Evolutionary conservation across 179 eudicot species (phyloP), one percentile per base, ranked within the genome.

Genomic region (Camellia oleifera): DNA sequence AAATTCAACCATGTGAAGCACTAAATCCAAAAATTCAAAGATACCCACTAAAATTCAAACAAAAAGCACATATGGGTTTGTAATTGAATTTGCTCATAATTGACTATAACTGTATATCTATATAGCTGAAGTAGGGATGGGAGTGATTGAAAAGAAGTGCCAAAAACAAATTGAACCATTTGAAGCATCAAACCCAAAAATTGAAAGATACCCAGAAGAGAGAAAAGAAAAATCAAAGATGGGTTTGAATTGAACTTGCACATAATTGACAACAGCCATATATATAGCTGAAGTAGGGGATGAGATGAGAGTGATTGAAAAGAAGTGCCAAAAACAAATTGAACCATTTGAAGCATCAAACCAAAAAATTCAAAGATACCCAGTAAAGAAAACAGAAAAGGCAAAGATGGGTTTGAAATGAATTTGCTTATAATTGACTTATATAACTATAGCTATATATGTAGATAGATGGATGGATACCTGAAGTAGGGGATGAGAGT

Each of bases 401-500:
- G 6, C n/a, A 48, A 40, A 64, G 20, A 77, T 63, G 20, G 62
- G 48, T 46, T 7, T 20, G 57, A 26, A 20, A 7, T 77, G 45
- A 76, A 76, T 44, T 76, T 32, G 12, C 45, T 11, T 12, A 53
- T 6, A 74, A 32, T 14, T 44, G 40, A n/a, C n/a, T 15, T 3
- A 6, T 15, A 61, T 61, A 1, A 15, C 23, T 4, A 66, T 26
- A 32, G 0, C 8, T 26, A 0, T 7, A 26, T 5, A 70, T 7
- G 4, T 7, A 42, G 12, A 2, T 5, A 32, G 40, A 32, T 32
- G 1, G 40, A 44, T 0, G 64, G 7, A 26, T 40, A 93, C 98
- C 97, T 93, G 98, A 26, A 93, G 81, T 50, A 93, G 90, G 61
- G 92, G 92, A 83, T 93, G 98, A 67, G 91, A 86, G 79, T 72